Percentiles rank a stretch among this genome's conserved stretches.
These are phyloP conservation scores for Pythium aphanidermatum DNA, from an alignment of 352 stramenopile genomes.

Conservation along the genomic window DNA sequence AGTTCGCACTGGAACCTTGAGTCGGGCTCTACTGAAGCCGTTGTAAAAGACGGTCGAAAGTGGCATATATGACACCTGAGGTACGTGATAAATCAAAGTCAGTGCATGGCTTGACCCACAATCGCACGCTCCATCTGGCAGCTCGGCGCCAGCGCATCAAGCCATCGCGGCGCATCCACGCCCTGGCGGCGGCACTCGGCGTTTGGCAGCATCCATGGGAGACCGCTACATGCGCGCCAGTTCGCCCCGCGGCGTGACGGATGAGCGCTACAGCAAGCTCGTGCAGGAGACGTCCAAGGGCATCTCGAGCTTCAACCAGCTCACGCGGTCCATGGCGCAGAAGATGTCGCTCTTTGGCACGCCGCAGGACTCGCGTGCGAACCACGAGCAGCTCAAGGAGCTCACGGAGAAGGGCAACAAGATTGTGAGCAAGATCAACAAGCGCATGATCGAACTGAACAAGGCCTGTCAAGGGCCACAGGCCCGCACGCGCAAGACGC, in stretches of 20 bases:
- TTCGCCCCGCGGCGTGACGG: constrained; percentile 47
- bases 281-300: constrained; percentile 77
- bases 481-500: constrained; percentile 52
- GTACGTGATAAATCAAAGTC: constrained; percentile 2
- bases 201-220: constrained; percentile 39
- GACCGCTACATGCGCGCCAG: constrained; percentile 60
- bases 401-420: constrained; percentile 83
- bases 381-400: constrained; percentile 76
- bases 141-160: no score
- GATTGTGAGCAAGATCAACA: constrained; percentile 71
- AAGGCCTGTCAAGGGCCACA: constrained; percentile 38
- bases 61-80: no score
- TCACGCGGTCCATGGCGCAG: constrained; percentile 77
- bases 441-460: constrained; percentile 70
- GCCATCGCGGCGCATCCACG: no score
- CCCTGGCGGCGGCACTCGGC: not conserved
- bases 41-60: no score
- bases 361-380: constrained; percentile 75
- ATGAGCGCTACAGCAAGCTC: constrained; percentile 71
- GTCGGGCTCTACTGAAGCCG: no score
- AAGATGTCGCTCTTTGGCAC: constrained; percentile 86
- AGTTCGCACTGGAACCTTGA: no score
- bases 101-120: no score
- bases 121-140: not conserved
- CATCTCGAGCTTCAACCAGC: constrained; percentile 83